phyloP scores from a whole-genome alignment of 2,329 filamentous ascomycete species.

The Emmonsiellopsis sp. region DNA sequence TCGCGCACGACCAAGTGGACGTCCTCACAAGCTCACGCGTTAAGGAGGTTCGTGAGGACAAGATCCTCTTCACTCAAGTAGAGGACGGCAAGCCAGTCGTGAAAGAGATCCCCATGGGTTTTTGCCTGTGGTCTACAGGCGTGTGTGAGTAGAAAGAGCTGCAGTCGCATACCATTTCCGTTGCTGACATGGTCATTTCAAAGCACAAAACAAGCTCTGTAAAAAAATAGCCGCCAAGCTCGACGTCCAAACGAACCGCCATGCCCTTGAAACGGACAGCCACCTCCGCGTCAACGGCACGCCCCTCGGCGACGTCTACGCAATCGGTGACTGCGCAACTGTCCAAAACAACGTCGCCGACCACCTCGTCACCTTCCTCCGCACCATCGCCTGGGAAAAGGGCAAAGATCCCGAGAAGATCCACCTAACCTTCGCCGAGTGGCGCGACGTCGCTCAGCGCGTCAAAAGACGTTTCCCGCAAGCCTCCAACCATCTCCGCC shows the following conservation, averaged over 20 bases:
- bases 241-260: slow-evolving; percentile 70
- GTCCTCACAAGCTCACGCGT: slow-evolving; percentile 90
- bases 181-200: slow-evolving; percentile 6
- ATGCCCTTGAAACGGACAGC: slow-evolving; percentile 88
- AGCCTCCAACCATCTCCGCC: slow-evolving; percentile 73
- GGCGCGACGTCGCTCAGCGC: slow-evolving; percentile 72
- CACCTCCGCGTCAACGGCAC: slow-evolving; percentile 84
- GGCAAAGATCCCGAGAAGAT: slow-evolving; percentile 85
- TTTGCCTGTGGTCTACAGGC: slow-evolving; percentile 96
- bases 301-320: slow-evolving; percentile 89
- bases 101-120: slow-evolving; percentile 91
- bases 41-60: slow-evolving; percentile 74
- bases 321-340: slow-evolving; percentile 89
- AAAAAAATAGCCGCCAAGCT: slow-evolving; percentile 70
- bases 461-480: slow-evolving; percentile 89
- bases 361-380: slow-evolving; percentile 82
- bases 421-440: slow-evolving; percentile 77
- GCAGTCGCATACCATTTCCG: not conserved
- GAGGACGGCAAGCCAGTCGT: slow-evolving; percentile 65
- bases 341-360: slow-evolving; percentile 96
- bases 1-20: slow-evolving; percentile 82
- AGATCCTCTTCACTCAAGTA: slow-evolving; percentile 82
- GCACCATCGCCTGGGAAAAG: slow-evolving; percentile 81
- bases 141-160: slow-evolving; percentile 44
- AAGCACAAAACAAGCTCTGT: slow-evolving; percentile 68